These are phyloP conservation scores for Blumeriella jaapii DNA, from an alignment of 2,329 filamentous ascomycete species.

Conservation along the genomic window DNA sequence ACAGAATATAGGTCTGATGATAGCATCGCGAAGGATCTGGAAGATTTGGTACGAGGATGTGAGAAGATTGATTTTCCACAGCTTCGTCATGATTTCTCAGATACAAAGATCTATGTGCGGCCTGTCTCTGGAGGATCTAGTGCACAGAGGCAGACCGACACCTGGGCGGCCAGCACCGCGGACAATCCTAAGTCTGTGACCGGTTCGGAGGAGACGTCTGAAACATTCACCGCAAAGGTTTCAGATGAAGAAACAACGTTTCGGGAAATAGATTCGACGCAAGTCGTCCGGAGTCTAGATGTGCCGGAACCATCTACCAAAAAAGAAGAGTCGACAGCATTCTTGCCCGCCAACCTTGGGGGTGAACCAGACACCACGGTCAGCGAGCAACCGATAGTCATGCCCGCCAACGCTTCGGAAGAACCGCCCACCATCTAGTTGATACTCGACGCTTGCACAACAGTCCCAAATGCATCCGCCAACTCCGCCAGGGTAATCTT, in stretches of 20 bases:
- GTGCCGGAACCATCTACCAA: no score
- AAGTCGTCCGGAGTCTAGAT: no score
- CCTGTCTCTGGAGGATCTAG: conserved; percentile 1
- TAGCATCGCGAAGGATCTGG: conserved; percentile 9
- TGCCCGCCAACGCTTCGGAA: not conserved
- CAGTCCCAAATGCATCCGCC: conserved; percentile 50
- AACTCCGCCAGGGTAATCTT: conserved; percentile 45
- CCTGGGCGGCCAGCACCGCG: no score
- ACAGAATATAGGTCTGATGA: conserved; percentile 11
- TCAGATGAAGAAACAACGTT: no score
- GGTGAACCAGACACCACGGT: not conserved
- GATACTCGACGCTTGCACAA: conserved; percentile 33
- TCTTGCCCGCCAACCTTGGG: no score
- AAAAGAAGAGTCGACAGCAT: no score
- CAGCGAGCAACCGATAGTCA: not conserved
- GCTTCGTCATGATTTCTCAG: conserved; percentile 25
- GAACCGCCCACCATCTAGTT: conserved; percentile 4
- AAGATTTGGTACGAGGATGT: conserved; percentile 20
- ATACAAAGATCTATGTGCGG: conserved; percentile 25
- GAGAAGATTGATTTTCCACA: conserved; percentile 24
- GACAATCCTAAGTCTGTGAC: no score
- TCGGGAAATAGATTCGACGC: no score
- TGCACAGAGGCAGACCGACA: no score
- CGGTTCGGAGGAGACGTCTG: no score
- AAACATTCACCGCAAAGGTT: no score